Evolutionary conservation across 306 rosid species (phyloP).

Genomic region (Crotalaria pallida): DNA sequence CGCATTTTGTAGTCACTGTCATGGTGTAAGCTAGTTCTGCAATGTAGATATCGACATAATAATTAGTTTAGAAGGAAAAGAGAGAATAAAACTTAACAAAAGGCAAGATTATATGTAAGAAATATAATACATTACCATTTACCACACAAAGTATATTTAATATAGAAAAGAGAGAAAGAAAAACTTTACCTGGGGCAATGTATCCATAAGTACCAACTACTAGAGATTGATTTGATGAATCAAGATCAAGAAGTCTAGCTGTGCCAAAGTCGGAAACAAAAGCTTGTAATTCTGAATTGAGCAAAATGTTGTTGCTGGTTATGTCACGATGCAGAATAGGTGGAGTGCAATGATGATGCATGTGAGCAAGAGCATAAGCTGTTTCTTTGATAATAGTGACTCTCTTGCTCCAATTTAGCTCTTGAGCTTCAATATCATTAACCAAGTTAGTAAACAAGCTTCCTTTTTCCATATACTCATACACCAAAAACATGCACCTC

Average conservation of each 20-base stretch:
- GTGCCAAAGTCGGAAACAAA: conserved; percentile 8
- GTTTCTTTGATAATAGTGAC: not conserved
- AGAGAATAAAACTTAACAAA: no score
- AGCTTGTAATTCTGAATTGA: not conserved
- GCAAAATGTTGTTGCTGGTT: conserved; percentile 9
- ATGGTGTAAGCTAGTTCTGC: not conserved
- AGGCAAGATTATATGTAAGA: not conserved
- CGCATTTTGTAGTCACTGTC: not conserved
- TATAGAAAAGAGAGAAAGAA: not conserved
- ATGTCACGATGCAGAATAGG: conserved; percentile 11
- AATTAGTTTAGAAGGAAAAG: no score
- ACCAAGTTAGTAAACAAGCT: not conserved
- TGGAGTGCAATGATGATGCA: conserved; percentile 19
- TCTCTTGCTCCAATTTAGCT: conserved; percentile 10
- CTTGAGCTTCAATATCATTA: not conserved
- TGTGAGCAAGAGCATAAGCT: conserved; percentile 2
- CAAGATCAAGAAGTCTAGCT: not conserved
- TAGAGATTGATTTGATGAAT: conserved; percentile 11
- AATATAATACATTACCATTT: no score
- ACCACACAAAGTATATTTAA: no score
- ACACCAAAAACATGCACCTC: conserved; percentile 11
- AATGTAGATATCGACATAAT: not conserved
- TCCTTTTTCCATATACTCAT: conserved; percentile 22
- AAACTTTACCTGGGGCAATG: conserved; percentile 1
- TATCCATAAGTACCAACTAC: not conserved